phyloP scores from a whole-genome alignment of 2,329 filamentous ascomycete species.

The Stachybotrys echinatus region DNA sequence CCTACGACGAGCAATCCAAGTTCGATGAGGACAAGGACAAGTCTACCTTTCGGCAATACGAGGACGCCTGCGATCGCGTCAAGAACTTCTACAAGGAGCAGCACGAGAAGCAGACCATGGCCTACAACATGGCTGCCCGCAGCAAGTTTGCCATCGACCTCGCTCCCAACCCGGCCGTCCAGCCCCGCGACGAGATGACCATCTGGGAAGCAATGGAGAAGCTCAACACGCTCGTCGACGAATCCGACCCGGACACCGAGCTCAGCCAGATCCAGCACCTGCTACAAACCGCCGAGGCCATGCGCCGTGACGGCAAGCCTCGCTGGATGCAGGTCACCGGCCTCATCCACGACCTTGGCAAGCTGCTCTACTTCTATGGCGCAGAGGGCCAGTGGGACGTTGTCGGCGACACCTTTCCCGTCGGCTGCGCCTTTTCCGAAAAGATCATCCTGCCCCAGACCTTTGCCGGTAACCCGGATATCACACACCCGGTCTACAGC shows the following conservation, averaged over 20 bases:
- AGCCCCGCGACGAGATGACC: constrained; percentile 65
- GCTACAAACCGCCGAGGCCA: constrained; percentile 83
- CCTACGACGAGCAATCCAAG: constrained; percentile 45
- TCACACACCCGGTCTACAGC: constrained; percentile 63
- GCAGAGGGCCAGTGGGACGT: constrained; percentile 92
- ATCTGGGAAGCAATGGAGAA: constrained; percentile 92
- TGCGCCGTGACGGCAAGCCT: constrained; percentile 77
- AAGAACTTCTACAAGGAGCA: constrained; percentile 80
- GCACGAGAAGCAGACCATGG: constrained; percentile 67
- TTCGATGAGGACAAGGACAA: constrained; percentile 77
- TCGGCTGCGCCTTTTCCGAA: constrained; percentile 69
- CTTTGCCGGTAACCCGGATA: constrained; percentile 74
- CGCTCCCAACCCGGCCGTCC: constrained; percentile 47
- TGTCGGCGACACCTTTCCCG: constrained; percentile 79
- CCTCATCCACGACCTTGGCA: constrained; percentile 74
- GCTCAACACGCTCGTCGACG: constrained; percentile 84
- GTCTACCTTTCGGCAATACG: constrained; percentile 75
- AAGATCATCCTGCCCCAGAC: constrained; percentile 77
- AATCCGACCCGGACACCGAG: constrained; percentile 83
- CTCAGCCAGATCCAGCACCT: constrained; percentile 88
- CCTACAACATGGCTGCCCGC: constrained; percentile 80
- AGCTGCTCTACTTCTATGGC: constrained; percentile 74
- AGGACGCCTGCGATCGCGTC: constrained; percentile 76
- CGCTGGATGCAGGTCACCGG: constrained; percentile 78
- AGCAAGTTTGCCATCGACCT: constrained; percentile 29